These are phyloP conservation scores for Platanthera guangdongensis DNA, from an alignment of 106 monocot species.

Conservation along the genomic window DNA sequence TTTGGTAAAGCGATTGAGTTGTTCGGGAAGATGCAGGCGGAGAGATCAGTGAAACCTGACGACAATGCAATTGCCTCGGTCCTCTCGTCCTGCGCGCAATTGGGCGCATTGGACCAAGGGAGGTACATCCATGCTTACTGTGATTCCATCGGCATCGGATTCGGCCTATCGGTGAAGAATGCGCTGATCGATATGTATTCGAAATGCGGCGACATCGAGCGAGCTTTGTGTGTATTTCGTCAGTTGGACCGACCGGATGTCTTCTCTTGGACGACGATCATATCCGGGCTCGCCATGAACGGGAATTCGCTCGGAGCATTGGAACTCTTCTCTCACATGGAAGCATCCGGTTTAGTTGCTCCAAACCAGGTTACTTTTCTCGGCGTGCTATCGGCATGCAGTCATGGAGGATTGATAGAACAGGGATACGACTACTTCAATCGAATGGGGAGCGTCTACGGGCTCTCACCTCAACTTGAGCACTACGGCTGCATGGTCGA, in stretches of 20 bases:
- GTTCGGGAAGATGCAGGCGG: constrained; percentile 60
- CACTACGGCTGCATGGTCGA: constrained; percentile 92
- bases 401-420: constrained; percentile 67
- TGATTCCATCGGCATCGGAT: constrained; percentile 23
- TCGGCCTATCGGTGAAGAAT: constrained; percentile 41
- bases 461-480: constrained; percentile 42
- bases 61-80: constrained; percentile 45
- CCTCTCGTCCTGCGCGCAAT: constrained; percentile 58
- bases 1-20: constrained; percentile 40
- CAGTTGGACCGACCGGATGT: constrained; percentile 36
- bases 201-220: constrained; percentile 69
- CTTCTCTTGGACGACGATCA: constrained; percentile 70
- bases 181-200: constrained; percentile 87
- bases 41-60: constrained; percentile 36
- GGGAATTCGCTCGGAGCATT: constrained; percentile 42
- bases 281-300: constrained; percentile 69
- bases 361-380: constrained; percentile 82
- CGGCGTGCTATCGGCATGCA: constrained; percentile 74
- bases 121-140: constrained; percentile 63
- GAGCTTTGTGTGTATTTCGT: constrained; percentile 46
- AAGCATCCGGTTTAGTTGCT: constrained; percentile 11
- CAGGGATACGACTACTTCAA: constrained; percentile 45
- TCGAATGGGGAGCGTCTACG: constrained; percentile 37
- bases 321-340: constrained; percentile 66
- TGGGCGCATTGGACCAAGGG: constrained; percentile 70